Base-by-base conservation (phyloP, 2,329 filamentous ascomycete species). In the Ascochyta viciae-villosae region DNA sequence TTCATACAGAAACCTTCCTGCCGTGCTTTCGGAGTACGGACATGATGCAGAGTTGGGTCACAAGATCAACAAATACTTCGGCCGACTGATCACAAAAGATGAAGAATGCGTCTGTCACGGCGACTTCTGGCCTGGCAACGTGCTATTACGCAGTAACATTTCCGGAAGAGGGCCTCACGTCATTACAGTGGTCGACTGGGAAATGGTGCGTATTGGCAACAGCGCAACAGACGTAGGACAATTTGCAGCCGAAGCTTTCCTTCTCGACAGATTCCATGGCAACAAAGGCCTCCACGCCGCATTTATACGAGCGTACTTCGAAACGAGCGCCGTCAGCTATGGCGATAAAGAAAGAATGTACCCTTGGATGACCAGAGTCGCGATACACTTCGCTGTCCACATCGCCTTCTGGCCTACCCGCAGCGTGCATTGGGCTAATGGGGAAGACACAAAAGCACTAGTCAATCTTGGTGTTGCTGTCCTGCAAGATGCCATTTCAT, bases 61-160 rank as follows among this genome's bases (percentile, higher is more conserved):
- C 9, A 49, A 44, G 1, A 59, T 75, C 47, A 63, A 75, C 41
- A 66, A 66, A 12, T 42, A 57, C 7, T 77, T 67, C 19, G 74
- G 73, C 2, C 55, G 57, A 7, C 38, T 61, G 6, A 59, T 76
- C 3, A 48, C 42, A 6, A 61, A 41, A 2, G 74, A 76, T 12
- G 58, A 73, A 34, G 74, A 70, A 37, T 72, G 68, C 34, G 41
- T 77, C 0, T 76, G 74, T 33, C 74, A 77, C 42, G 76, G 75
- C 22, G 74, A 77, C 44, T 77, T 76, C 50, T 77, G 75, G 75
- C 71, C 75, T 1, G 74, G 73, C 0, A 77, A 77, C 27, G 62
- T 77, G 1, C 58, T 77, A 7, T 62, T 77, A 6, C 59, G 53
- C 15, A 42, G 53, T 8, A 38, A 19, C 13, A 23, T 47, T 9